A percentile compares a stretch with the other conserved stretches of the same genome.
phyloP scores from a whole-genome alignment of 1,284 basidiomycete species.

The Leccinum cinnamomeum region DNA sequence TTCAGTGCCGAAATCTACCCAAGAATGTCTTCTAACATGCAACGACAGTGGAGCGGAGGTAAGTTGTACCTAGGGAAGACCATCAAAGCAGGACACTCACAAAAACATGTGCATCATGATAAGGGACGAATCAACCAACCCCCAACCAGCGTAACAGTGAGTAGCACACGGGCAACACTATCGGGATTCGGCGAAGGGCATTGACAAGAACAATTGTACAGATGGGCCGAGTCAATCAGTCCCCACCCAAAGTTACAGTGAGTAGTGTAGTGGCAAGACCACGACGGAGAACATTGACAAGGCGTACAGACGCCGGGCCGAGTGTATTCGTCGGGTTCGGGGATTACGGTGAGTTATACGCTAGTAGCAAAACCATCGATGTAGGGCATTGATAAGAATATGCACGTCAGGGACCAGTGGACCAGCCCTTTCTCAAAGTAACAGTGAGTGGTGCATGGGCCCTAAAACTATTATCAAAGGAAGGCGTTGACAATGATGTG shows the following conservation, averaged over 20 bases:
- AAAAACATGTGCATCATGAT: background rate
- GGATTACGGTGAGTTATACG: too few relatives aligned
- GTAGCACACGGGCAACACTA: background rate
- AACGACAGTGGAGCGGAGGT: background rate
- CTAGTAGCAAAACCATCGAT: background rate
- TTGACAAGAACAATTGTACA: background rate
- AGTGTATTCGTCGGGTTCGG: background rate
- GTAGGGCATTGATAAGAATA: background rate
- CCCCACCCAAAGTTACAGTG: background rate
- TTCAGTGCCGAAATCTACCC: background rate
- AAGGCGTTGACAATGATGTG: background rate
- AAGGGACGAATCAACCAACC: background rate
- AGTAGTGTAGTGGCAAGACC: background rate
- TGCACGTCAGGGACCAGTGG: background rate
- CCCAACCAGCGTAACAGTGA: background rate
- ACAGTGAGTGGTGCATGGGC: background rate
- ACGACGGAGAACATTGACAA: background rate
- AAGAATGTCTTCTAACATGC: background rate
- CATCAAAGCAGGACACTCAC: background rate
- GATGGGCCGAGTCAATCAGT: background rate
- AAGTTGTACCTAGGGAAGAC: background rate
- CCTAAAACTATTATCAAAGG: background rate
- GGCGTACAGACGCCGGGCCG: background rate
- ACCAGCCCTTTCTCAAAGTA: background rate
- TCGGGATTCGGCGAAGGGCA: background rate